Evolutionary conservation across 495 filamentous ascomycete genomes (phyloP).

Genomic region (Xylaria venustula): DNA sequence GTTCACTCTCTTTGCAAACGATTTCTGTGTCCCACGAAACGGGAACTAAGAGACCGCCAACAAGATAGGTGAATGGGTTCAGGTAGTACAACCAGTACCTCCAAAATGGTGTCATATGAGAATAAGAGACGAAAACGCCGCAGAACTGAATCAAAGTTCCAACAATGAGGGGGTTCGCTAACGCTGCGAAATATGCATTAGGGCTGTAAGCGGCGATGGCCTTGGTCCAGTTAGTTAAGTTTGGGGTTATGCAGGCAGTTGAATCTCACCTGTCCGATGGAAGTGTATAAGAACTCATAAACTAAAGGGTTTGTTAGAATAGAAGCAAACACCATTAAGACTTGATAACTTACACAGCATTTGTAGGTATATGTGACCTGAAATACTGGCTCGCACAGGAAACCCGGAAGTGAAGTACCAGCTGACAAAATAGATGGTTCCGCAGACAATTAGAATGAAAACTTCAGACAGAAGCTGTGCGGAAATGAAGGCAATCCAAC

Average conservation of each 20-base stretch:
- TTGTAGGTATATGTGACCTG: slow-evolving; percentile 43
- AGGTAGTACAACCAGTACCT: slow-evolving; percentile 65
- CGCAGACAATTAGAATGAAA: slow-evolving; percentile 40
- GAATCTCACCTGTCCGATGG: slow-evolving; percentile 48
- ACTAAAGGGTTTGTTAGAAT: slow-evolving; percentile 6
- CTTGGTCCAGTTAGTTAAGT: slow-evolving; percentile 57
- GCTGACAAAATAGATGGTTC: slow-evolving; percentile 55
- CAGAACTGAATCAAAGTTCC: slow-evolving; percentile 63
- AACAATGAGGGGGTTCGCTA: slow-evolving; percentile 67
- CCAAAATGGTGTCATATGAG: slow-evolving; percentile 58
- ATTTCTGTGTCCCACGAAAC: slow-evolving; percentile 55
- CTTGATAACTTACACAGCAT: slow-evolving; percentile 26
- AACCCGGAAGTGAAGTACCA: slow-evolving; percentile 62
- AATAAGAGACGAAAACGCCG: slow-evolving; percentile 60
- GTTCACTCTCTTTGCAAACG: slow-evolving; percentile 54
- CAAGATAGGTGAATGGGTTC: slow-evolving; percentile 62
- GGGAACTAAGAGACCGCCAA: slow-evolving; percentile 55
- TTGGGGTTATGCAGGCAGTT: background rate
- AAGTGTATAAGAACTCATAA: slow-evolving; percentile 49
- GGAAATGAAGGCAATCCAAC: slow-evolving; percentile 66
- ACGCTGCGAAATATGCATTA: slow-evolving; percentile 67
- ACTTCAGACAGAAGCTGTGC: slow-evolving; percentile 48
- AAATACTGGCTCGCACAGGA: slow-evolving; percentile 38
- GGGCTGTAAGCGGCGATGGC: slow-evolving; percentile 72
- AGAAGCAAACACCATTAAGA: background rate